Evolutionary conservation across 108 stramenopile genomes (phyloP).

Genomic region (Cyclotella sp.): DNA sequence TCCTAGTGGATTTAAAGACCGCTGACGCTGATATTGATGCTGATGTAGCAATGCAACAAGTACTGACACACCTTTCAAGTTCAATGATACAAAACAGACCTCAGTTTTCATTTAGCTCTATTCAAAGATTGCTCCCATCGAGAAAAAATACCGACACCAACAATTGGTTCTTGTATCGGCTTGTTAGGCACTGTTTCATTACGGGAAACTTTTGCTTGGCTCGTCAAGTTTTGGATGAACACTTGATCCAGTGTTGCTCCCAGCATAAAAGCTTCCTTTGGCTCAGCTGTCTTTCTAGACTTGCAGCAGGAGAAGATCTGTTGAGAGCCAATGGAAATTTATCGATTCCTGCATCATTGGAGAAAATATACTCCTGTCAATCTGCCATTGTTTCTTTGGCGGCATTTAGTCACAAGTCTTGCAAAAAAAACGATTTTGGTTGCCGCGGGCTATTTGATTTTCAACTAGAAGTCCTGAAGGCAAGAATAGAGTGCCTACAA

Average conservation of each 20-base stretch:
- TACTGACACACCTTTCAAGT: constrained; percentile 25
- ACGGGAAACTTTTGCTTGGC: constrained; percentile 27
- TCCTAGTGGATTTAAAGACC: constrained; percentile 5
- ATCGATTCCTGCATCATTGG: constrained; percentile 18
- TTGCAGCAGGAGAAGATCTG: constrained; percentile 32
- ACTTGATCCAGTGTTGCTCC: constrained; percentile 9
- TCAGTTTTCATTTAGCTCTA: neutral
- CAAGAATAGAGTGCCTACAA: constrained; percentile 29
- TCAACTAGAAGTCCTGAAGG: constrained; percentile 22
- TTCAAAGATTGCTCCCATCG: constrained; percentile 10
- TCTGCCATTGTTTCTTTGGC: constrained; percentile 26
- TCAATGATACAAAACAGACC: neutral
- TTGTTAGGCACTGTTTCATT: constrained; percentile 30
- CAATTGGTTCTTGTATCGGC: constrained; percentile 32
- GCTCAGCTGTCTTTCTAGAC: constrained; percentile 15
- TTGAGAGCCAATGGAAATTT: constrained; percentile 10
- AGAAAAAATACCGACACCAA: neutral
- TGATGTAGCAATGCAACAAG: constrained; percentile 9
- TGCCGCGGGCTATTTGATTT: constrained; percentile 19
- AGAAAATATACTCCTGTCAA: constrained; percentile 15
- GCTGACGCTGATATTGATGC: neutral
- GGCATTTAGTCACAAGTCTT: neutral
- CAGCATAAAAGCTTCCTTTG: constrained; percentile 31
- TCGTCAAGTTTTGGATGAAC: constrained; percentile 19
- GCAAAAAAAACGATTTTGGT: neutral